These are phyloP conservation scores for Blastocystis sp. DNA, from an alignment of 352 stramenopile genomes.

Conservation along the genomic window DNA sequence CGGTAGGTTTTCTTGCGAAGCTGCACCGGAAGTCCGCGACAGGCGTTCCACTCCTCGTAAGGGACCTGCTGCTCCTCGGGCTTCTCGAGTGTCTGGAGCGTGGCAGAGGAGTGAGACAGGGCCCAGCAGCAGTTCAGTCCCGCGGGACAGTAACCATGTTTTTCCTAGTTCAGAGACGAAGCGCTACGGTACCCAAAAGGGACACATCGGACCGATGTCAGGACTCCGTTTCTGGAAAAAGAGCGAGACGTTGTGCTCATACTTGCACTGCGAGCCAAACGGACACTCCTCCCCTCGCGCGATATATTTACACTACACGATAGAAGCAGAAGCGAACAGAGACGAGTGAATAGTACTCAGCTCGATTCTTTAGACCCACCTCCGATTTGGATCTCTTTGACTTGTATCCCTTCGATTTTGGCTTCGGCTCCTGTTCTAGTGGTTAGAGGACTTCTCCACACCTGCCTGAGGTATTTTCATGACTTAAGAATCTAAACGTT, in stretches of 20 bases:
- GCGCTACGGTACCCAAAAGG: not conserved
- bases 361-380: not conserved
- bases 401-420: not conserved
- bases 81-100: not conserved
- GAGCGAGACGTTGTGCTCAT: not conserved
- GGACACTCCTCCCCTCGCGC: not conserved
- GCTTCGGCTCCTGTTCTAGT: no score
- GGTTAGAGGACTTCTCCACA: no score
- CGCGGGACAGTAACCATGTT: constrained; percentile 18
- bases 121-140: constrained; percentile 38
- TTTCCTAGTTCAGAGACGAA: not conserved
- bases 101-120: not conserved
- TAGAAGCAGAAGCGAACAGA: not conserved
- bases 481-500: no score
- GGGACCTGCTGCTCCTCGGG: not conserved
- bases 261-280: not conserved
- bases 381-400: constrained; percentile 4
- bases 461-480: no score
- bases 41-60: not conserved
- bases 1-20: not conserved
- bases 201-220: constrained; percentile 32
- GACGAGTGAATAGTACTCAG: not conserved
- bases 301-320: constrained; percentile 3
- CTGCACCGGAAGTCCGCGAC: not conserved
- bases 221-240: not conserved